Percentiles rank a stretch among this genome's conserved stretches.
These are phyloP conservation scores for Penicillium bovifimosum DNA, from an alignment of 495 filamentous ascomycete genomes.

Conservation along the genomic window DNA sequence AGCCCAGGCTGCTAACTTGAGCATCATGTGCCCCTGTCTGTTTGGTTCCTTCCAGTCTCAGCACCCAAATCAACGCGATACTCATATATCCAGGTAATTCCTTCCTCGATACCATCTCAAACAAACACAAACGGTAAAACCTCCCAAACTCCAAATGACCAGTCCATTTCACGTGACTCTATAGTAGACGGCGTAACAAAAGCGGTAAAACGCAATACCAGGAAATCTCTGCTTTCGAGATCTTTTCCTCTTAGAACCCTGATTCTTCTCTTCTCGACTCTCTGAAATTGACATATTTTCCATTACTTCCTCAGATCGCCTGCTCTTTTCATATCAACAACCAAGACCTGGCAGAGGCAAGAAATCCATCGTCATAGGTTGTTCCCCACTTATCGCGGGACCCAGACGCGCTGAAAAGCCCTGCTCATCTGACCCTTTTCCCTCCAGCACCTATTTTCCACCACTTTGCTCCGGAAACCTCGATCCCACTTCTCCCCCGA, in stretches of 20 bases:
- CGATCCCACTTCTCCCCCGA: conserved; percentile 9
- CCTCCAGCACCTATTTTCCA: conserved; percentile 14
- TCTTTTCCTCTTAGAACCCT: not conserved
- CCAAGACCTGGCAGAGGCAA: not conserved
- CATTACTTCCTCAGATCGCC: not conserved
- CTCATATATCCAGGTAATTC: not conserved
- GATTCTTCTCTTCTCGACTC: not conserved
- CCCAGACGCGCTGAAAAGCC: conserved; percentile 28
- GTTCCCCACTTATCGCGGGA: conserved; percentile 30
- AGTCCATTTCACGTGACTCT: conserved; percentile 10
- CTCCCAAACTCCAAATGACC: not conserved
- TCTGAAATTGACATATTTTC: not conserved
- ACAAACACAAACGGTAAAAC: not conserved
- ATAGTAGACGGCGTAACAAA: conserved; percentile 13
- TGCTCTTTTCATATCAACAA: not conserved
- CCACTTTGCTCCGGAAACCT: conserved; percentile 13
- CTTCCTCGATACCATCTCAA: not conserved
- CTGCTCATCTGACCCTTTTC: conserved; percentile 29
- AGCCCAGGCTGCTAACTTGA: too few species aligned
- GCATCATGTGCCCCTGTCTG: too few species aligned
- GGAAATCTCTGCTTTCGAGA: conserved; percentile 18
- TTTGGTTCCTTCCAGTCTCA: not conserved
- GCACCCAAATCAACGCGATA: not conserved
- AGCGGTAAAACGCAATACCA: conserved; percentile 15
- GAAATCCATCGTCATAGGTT: conserved; percentile 17